Conservation (phyloP, 495 filamentous ascomycete genomes). For the Talaromyces liani region DNA sequence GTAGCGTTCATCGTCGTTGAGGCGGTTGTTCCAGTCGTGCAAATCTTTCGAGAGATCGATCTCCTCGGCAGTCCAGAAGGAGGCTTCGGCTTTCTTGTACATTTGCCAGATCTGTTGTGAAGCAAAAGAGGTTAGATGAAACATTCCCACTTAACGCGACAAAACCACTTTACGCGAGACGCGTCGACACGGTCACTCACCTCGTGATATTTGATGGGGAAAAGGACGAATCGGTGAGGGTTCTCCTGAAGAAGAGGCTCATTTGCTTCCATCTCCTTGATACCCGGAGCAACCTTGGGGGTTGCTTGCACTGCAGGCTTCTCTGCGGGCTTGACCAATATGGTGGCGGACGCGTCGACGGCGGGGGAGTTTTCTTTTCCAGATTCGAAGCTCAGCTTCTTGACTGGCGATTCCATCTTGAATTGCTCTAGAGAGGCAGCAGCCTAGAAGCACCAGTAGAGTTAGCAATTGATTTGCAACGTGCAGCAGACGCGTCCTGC, state of each 20-base stretch:
- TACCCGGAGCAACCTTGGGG: constrained; percentile 46
- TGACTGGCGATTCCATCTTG: constrained; percentile 88
- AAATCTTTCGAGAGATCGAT: constrained; percentile 98
- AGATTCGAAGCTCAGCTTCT: constrained; percentile 74
- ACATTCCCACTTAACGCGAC: constrained; percentile 16
- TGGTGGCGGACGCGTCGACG: constrained; percentile 39
- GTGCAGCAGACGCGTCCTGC: constrained; percentile 26
- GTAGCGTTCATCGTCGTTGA: constrained; percentile 95
- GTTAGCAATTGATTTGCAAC: constrained; percentile 25
- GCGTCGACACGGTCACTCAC: constrained; percentile 57
- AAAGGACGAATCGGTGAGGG: constrained; percentile 91
- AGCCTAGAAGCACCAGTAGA: constrained; percentile 45
- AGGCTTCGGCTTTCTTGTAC: constrained; percentile 99
- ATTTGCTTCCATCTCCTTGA: constrained; percentile 65
- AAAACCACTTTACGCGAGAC: constrained; percentile 64
- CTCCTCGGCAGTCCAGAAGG: constrained; percentile 99
- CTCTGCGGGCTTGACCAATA: constrained; percentile 45
- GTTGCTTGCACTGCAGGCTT: constrained; percentile 31
- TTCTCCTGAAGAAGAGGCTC: constrained; percentile 96
- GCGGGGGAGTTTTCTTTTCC: constrained; percentile 78
- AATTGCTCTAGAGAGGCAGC: constrained; percentile 77
- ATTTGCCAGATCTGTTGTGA: constrained; percentile 89
- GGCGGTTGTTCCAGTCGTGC: constrained; percentile 96
- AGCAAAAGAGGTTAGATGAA: constrained; percentile 14
- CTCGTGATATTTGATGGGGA: constrained; percentile 99